Base-by-base conservation (phyloP, 1,284 basidiomycete genomes). In the Paramarasmius palmivorus region DNA sequence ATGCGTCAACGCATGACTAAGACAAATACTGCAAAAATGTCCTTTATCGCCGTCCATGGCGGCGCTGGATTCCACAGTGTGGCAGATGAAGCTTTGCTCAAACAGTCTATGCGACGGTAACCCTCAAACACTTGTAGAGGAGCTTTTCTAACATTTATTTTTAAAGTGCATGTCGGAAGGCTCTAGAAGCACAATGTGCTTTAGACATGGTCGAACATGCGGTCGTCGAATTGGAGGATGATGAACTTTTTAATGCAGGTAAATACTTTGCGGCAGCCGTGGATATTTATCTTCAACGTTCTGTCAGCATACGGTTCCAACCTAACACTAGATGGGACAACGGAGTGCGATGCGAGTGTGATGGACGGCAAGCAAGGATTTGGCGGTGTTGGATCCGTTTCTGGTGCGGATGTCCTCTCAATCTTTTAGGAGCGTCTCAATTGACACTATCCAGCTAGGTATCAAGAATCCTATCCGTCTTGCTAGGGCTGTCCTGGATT, bases 281-380 rank as follows among this genome's bases (percentile, higher is more conserved):
- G 36, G 53, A 38, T 22, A 45, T 17, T 17, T 19, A 36, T 41
- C 34, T 26, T 36, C 42, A 45, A 32, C 20, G 32, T 23, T 32
- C 5, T 47, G 8, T n/a, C 52, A 86, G 88, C 88, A 0, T 82
- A 78, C 56, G 89, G 90, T 4, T 88, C 90, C 1, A 92, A 92
- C 65, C 70, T 92, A 38, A 90, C 87, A 0, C 58, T 83, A 6
- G 72, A 78, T 19, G 88, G 89, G 8, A 72, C 68, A 2, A 88
- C 90, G 17, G 89, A 92, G 69, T 91, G 89, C 60, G 89, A 92
- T 61, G 89, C 89, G 1, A 76, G 87, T 8, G 73, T 92, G 54
- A 89, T 90, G 84, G 75, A 81, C 50, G 81, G 79, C 53, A 48
- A 9, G 69, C 68, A 72, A 39, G 71, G 74, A 47, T 92, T 87